A percentile compares a stretch with the other conserved stretches of the same genome.
Evolutionary conservation across 2,329 filamentous ascomycete genomes (phyloP).

Genomic region (Ceratocystis colombiana): DNA sequence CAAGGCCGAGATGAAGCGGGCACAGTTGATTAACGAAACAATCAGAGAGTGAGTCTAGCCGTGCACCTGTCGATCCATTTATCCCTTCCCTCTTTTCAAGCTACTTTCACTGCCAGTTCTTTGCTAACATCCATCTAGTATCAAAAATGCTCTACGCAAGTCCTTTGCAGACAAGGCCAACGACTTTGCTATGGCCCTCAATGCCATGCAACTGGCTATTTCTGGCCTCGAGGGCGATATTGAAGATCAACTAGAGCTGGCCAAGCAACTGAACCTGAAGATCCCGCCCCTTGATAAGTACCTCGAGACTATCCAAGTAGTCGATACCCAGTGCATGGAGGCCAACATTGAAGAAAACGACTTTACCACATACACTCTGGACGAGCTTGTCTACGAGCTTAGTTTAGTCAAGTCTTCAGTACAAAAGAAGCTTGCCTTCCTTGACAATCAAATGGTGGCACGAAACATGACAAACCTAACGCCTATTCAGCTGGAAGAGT

Average conservation of each 20-base stretch:
- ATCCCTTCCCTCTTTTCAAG: background rate
- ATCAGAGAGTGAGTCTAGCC: constrained; percentile 66
- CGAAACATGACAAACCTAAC: constrained; percentile 98
- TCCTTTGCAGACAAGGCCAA: constrained; percentile 98
- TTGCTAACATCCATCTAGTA: constrained; percentile 39
- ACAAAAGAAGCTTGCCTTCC: constrained; percentile 88
- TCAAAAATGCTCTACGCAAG: constrained; percentile 87
- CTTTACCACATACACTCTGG: constrained; percentile 98
- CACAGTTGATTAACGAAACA: constrained; percentile 93
- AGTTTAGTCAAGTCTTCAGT: constrained; percentile 84
- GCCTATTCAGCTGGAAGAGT: constrained; percentile 95
- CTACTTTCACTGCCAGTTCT: background rate
- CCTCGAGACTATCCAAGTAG: constrained; percentile 70
- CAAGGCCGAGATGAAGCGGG: constrained; percentile 74
- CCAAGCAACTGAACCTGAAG: constrained; percentile 73
- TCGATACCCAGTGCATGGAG: constrained; percentile 84
- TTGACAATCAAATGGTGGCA: constrained; percentile 97
- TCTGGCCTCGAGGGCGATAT: constrained; percentile 96
- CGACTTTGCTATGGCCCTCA: constrained; percentile 89
- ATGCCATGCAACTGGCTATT: constrained; percentile 88
- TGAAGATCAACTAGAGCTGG: constrained; percentile 85
- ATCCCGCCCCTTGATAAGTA: constrained; percentile 84
- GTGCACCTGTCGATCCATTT: no score
- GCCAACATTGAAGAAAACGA: constrained; percentile 99
- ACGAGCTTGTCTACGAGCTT: constrained; percentile 89